Percentiles rank a stretch among this genome's conserved stretches.
Evolutionary conservation across 2,329 filamentous ascomycete genomes (phyloP).

Genomic region (Penicillium brevicompactum): DNA sequence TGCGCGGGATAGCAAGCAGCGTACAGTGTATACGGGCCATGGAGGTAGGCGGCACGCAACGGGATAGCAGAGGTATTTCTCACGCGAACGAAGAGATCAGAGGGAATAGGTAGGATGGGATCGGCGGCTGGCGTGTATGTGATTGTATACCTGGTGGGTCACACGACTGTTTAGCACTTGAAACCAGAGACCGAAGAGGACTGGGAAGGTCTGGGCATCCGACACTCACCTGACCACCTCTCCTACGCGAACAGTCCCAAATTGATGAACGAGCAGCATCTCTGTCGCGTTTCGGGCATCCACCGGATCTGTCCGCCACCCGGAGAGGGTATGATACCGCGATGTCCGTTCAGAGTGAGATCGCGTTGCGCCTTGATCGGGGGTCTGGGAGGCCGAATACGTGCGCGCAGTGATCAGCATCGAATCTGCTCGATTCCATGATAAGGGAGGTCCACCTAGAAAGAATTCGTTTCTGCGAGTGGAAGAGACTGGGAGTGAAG

Average conservation of each 20-base stretch:
- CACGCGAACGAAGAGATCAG: slow-evolving; percentile 79
- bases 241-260: slow-evolving; percentile 88
- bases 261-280: slow-evolving; percentile 91
- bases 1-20: slow-evolving; percentile 80
- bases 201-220: background rate
- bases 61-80: slow-evolving; percentile 91
- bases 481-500: background rate
- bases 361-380: slow-evolving; percentile 31
- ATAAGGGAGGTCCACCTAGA: slow-evolving; percentile 1
- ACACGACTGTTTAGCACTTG: slow-evolving; percentile 5
- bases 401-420: slow-evolving; percentile 49
- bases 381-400: slow-evolving; percentile 44
- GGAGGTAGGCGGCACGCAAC: slow-evolving; percentile 90
- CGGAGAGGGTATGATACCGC: slow-evolving; percentile 36
- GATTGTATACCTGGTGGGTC: slow-evolving; percentile 65
- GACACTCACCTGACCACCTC: slow-evolving; percentile 78
- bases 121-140: slow-evolving; percentile 90
- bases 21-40: slow-evolving; percentile 90
- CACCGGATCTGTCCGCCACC: slow-evolving; percentile 34
- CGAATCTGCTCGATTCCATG: slow-evolving; percentile 28
- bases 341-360: slow-evolving; percentile 24
- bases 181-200: background rate
- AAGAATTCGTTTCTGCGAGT: background rate
- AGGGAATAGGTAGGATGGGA: slow-evolving; percentile 83
- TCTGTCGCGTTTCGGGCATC: slow-evolving; percentile 28